Evolutionary conservation across 371 early-diverging fungal species (phyloP), one percentile per base, ranked within the genome.

Genomic region (Cokeromyces recurvatus): DNA sequence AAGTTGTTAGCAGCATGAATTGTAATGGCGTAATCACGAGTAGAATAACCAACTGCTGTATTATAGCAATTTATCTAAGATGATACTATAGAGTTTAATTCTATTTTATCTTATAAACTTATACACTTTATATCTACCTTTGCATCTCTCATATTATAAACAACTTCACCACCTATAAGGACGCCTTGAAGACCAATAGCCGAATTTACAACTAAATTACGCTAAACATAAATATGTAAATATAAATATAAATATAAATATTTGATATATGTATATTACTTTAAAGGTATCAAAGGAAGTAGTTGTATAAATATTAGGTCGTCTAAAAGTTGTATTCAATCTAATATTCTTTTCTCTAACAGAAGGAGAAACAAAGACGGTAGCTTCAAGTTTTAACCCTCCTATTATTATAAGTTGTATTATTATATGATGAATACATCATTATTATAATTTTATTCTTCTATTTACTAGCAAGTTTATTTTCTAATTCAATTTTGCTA

Each of bases 401-500:
- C 71, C 74, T 73, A 38, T 32, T 34, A 17, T 31, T 14, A 34
- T 27, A 27, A 5, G 29, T 11, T 27, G 11, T 27, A 5, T 27
- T 11, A 5, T 27, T 27, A 11, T 27, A 27, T n/a, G n/a, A n/a
- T n/a, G n/a, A n/a, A n/a, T n/a, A 40, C n/a, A 40, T 29, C 11
- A 17, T 19, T 19, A 17, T 19, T 19, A 37, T 4, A 10, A 19
- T n/a, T 20, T n/a, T 12, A 19, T 10, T 42, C 43, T 32, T 42
- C 29, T 8, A 59, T 70, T 64, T 68, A 80, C 89, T 89, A 68
- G 94, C 91, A 43, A 97, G 74, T 73, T 87, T 83, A 85, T 98
- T 92, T 64, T 85, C 85, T 17, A 94, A 81, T 77, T 97, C 97
- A 53, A 95, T 78, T 78, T 94, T 85, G 63, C 86, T 86, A 62